Evolutionary conservation across 768 basidiomycete genomes (phyloP).

Genomic region (Hericium erinaceus): DNA sequence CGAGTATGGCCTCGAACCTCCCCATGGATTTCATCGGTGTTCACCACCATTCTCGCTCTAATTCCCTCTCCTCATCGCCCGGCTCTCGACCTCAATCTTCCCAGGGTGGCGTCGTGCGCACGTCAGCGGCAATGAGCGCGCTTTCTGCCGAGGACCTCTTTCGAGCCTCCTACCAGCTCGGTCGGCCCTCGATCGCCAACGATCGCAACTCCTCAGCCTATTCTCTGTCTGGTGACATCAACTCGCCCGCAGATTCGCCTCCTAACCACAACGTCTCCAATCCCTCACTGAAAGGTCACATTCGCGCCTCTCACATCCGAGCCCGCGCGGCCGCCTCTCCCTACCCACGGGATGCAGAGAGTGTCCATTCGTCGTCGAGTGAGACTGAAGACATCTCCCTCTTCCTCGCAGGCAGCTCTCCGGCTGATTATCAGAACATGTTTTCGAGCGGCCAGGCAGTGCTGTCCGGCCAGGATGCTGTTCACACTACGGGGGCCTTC

Average conservation of each 20-base stretch:
- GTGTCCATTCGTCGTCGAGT: slow-evolving; percentile 79
- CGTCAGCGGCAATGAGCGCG: slow-evolving; percentile 37
- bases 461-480: slow-evolving; percentile 32
- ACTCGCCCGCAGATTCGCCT: slow-evolving; percentile 49
- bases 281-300: slow-evolving; percentile 68
- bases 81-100: slow-evolving; percentile 75
- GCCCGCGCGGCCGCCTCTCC: slow-evolving; percentile 76
- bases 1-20: slow-evolving; percentile 44
- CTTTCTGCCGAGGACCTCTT: slow-evolving; percentile 62
- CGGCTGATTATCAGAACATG: slow-evolving; percentile 64
- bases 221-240: slow-evolving; percentile 32
- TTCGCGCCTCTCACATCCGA: slow-evolving; percentile 68
- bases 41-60: slow-evolving; percentile 65
- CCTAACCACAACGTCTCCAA: slow-evolving; percentile 71
- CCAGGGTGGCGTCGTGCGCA: slow-evolving; percentile 50
- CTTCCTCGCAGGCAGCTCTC: slow-evolving; percentile 47
- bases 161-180: slow-evolving; percentile 47
- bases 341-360: slow-evolving; percentile 79
- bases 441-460: slow-evolving; percentile 35
- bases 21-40: slow-evolving; percentile 65
- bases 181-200: slow-evolving; percentile 33
- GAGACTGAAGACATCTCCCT: slow-evolving; percentile 84
- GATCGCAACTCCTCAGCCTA: slow-evolving; percentile 32
- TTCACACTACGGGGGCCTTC: slow-evolving; percentile 66
- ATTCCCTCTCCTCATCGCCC: slow-evolving; percentile 66